phyloP scores from a whole-genome alignment of 495 filamentous ascomycete genomes.

The Aspergillus saccharolyticus region DNA sequence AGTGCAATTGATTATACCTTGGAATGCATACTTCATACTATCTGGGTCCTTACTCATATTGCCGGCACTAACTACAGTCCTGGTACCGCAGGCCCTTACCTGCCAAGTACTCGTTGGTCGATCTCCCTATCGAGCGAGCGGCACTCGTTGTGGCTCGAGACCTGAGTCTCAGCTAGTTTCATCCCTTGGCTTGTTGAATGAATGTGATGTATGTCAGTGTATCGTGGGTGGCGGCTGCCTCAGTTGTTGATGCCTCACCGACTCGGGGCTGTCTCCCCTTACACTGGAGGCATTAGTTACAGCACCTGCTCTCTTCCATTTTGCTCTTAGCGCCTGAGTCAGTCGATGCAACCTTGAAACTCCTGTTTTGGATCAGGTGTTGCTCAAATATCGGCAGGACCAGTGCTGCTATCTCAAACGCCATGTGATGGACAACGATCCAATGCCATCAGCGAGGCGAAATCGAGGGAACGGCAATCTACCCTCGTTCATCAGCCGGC shows the following conservation, averaged over 20 bases:
- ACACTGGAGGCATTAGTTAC: background rate
- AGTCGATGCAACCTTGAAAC: background rate
- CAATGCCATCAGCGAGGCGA: background rate
- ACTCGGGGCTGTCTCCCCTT: background rate
- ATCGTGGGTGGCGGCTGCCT: background rate
- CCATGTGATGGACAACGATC: background rate
- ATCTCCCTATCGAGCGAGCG: background rate
- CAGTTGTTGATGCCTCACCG: background rate
- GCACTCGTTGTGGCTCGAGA: background rate
- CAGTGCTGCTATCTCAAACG: background rate
- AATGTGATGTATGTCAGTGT: background rate
- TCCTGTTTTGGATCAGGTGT: background rate
- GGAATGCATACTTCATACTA: too few relatives aligned
- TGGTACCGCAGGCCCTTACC: slow-evolving; percentile 6
- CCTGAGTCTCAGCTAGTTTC: background rate
- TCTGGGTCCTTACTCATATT: too few relatives aligned
- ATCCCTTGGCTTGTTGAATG: background rate
- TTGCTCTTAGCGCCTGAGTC: background rate
- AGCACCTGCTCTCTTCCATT: too few relatives aligned
- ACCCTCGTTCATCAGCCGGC: background rate
- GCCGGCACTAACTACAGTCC: too few relatives aligned
- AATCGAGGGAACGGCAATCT: background rate
- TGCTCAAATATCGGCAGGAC: background rate
- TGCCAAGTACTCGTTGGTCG: slow-evolving; percentile 5
- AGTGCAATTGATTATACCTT: background rate